These are phyloP conservation scores for Geopyxis carbonaria DNA, from an alignment of 495 filamentous ascomycete genomes.

Conservation along the genomic window DNA sequence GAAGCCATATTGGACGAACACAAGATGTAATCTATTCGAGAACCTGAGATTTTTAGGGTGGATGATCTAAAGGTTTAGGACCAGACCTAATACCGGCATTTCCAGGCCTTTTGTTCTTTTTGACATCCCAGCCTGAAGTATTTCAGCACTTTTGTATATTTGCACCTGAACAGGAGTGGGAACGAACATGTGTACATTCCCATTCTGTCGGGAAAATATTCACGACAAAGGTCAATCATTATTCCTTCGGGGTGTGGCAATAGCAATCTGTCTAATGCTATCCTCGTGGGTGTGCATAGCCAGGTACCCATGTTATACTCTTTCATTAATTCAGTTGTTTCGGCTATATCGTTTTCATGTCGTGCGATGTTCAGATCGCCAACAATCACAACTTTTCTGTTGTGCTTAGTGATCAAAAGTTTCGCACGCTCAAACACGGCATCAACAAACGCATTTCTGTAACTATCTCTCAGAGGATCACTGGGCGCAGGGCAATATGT, in stretches of 20 bases:
- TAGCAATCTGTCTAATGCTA: slow-evolving; percentile 70
- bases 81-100: slow-evolving; percentile 43
- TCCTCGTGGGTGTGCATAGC: slow-evolving; percentile 48
- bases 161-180: not conserved
- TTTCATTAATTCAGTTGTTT: slow-evolving; percentile 24
- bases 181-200: slow-evolving; percentile 79
- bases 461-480: slow-evolving; percentile 69
- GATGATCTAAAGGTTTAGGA: not conserved
- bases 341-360: slow-evolving; percentile 55
- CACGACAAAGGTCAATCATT: slow-evolving; percentile 71
- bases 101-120: slow-evolving; percentile 70
- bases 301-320: slow-evolving; percentile 32
- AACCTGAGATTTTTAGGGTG: slow-evolving; percentile 27
- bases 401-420: slow-evolving; percentile 65
- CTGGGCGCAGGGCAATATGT: slow-evolving; percentile 77
- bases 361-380: slow-evolving; percentile 85
- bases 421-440: slow-evolving; percentile 67
- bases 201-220: slow-evolving; percentile 56
- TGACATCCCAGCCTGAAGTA: slow-evolving; percentile 49
- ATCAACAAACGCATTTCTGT: slow-evolving; percentile 62
- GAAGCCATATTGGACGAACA: slow-evolving; percentile 62
- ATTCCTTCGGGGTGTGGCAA: slow-evolving; percentile 48
- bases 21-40: slow-evolving; percentile 83
- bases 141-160: slow-evolving; percentile 1
- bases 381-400: slow-evolving; percentile 57